phyloP scores from a whole-genome alignment of 108 stramenopile genomes.

The Epithemia pelagica region DNA sequence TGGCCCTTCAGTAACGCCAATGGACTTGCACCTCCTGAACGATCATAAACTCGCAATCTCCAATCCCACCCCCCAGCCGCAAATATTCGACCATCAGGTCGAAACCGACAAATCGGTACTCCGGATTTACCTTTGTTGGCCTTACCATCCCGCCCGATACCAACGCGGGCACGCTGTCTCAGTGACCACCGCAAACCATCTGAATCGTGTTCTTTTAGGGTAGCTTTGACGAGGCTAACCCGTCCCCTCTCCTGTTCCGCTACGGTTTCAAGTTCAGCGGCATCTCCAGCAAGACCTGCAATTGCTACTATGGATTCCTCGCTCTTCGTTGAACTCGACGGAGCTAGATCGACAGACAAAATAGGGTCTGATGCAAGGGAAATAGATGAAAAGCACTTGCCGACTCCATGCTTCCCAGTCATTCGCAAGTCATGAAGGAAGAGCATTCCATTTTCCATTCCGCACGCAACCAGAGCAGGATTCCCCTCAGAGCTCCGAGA shows the following conservation, averaged over 20 bases:
- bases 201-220: not conserved
- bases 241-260: conserved; percentile 46
- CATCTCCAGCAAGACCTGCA: conserved; percentile 74
- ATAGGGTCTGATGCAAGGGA: conserved; percentile 54
- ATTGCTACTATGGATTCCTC: conserved; percentile 43
- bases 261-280: conserved; percentile 41
- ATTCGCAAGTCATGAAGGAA: conserved; percentile 62
- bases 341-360: conserved; percentile 55
- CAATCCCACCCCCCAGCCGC: conserved; percentile 85
- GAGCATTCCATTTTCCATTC: conserved; percentile 75
- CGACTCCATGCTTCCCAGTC: not conserved
- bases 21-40: conserved; percentile 36
- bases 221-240: conserved; percentile 51
- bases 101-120: conserved; percentile 62
- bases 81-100: conserved; percentile 70
- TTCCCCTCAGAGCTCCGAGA: conserved; percentile 3
- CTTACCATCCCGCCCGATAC: conserved; percentile 48
- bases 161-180: conserved; percentile 34
- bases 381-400: not conserved
- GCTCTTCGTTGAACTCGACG: not conserved
- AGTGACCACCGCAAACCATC: not conserved
- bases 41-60: conserved; percentile 59
- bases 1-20: conserved; percentile 62
- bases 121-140: conserved; percentile 56
- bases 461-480: conserved; percentile 54